Percentiles rank a stretch among this genome's conserved stretches.
These are phyloP conservation scores for Magnaporthiopsis poae DNA, from an alignment of 2,329 filamentous ascomycete species.

Conservation along the genomic window DNA sequence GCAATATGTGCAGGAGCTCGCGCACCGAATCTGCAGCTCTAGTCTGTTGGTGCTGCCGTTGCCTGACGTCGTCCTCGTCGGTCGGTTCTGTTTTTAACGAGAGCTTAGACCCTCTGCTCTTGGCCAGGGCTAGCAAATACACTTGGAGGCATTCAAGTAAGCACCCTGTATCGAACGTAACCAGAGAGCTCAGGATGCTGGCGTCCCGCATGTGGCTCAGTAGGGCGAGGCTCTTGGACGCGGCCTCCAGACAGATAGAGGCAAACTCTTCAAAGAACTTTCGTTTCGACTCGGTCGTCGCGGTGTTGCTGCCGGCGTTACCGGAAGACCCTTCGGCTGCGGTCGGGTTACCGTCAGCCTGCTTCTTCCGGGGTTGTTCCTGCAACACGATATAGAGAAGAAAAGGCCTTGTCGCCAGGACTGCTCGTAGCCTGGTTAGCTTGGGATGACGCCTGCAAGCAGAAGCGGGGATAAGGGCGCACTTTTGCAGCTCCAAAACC, in stretches of 20 bases:
- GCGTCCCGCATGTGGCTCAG: constrained; percentile 15
- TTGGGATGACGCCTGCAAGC: too few relatives aligned
- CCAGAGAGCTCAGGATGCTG: constrained; percentile 16
- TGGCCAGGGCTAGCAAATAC: constrained; percentile 15
- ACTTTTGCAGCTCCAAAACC: constrained; percentile 15
- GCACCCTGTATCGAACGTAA: constrained; percentile 16
- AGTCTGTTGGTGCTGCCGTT: not conserved
- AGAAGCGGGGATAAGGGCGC: constrained; percentile 6
- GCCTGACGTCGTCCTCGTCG: not conserved
- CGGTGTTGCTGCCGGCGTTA: not conserved
- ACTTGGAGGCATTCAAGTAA: constrained; percentile 19
- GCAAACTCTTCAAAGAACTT: constrained; percentile 16
- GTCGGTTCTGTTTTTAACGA: not conserved
- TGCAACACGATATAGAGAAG: constrained; percentile 16
- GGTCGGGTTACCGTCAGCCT: not conserved
- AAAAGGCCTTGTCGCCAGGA: constrained; percentile 23
- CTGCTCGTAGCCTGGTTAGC: too few relatives aligned
- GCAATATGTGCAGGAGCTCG: constrained; percentile 15
- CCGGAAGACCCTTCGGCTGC: not conserved
- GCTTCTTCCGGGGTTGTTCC: not conserved
- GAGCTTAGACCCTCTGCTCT: constrained; percentile 8
- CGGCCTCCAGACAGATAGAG: constrained; percentile 17
- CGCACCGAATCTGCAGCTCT: constrained; percentile 11
- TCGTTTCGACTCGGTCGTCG: constrained; percentile 13
- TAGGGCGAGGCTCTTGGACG: constrained; percentile 14